These are phyloP conservation scores for Saccharomycopsis hybrid DNA, from an alignment of 1,139 yeast species.

Conservation along the genomic window DNA sequence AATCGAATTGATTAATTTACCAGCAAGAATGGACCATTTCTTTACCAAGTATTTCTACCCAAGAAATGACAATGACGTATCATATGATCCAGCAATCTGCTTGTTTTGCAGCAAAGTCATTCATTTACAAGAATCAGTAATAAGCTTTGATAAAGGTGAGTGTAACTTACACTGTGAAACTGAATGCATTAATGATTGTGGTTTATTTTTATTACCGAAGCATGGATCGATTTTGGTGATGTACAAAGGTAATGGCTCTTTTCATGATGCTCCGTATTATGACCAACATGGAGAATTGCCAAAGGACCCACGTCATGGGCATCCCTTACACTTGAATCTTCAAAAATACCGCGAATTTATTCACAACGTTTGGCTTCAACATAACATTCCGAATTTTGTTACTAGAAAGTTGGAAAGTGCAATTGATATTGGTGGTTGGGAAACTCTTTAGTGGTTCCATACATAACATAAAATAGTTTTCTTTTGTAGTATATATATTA, in stretches of 20 bases:
- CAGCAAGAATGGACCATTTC: conserved; percentile 63
- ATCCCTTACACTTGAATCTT: conserved; percentile 62
- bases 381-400: conserved; percentile 69
- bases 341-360: conserved; percentile 63
- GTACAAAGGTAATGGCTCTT: conserved; percentile 71
- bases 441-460: conserved; percentile 61
- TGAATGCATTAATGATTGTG: conserved; percentile 66
- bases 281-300: conserved; percentile 87
- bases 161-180: conserved; percentile 58
- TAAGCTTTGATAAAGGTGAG: conserved; percentile 51
- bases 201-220: conserved; percentile 73
- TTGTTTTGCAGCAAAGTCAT: conserved; percentile 71
- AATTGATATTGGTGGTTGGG: conserved; percentile 94
- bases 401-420: conserved; percentile 75
- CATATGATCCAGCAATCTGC: conserved; percentile 81
- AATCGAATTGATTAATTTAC: conserved; percentile 50
- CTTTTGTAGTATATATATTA: no score
- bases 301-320: conserved; percentile 63
- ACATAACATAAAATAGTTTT: no score
- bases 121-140: conserved; percentile 54
- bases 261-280: conserved; percentile 75
- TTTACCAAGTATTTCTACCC: conserved; percentile 52
- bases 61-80: conserved; percentile 33
- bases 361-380: conserved; percentile 69
- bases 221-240: conserved; percentile 65